Evolutionary conservation across 2,329 filamentous ascomycete species (phyloP).

Genomic region (Colletotrichum sp.): DNA sequence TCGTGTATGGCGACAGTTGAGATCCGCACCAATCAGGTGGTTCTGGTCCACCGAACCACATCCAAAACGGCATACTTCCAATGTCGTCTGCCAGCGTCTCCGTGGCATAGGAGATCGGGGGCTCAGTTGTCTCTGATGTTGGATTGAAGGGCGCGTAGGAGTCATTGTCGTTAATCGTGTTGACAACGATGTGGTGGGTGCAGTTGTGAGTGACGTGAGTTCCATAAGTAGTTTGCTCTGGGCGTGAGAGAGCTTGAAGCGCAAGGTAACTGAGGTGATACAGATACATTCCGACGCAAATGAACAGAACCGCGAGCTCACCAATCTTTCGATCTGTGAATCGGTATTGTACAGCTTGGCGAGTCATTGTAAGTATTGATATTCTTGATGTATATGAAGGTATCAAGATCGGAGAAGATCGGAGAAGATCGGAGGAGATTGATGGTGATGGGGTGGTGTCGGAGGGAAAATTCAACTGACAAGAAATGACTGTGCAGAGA

Average conservation of each 20-base stretch:
- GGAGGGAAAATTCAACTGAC: not conserved
- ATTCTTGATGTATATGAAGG: not conserved
- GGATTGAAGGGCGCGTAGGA: not conserved
- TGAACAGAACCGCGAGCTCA: not conserved
- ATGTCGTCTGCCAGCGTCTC: not conserved
- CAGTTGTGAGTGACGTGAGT: not conserved
- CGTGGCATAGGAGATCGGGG: not conserved
- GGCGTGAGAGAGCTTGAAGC: not conserved
- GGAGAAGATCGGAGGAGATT: not conserved
- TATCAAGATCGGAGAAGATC: not conserved
- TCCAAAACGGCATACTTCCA: not conserved
- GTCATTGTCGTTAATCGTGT: not conserved
- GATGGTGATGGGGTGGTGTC: not conserved
- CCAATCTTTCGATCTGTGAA: not conserved
- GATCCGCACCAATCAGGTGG: not conserved
- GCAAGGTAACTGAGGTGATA: not conserved
- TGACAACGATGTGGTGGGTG: not conserved
- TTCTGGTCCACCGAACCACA: not conserved
- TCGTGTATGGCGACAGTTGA: not conserved
- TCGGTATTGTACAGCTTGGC: not conserved
- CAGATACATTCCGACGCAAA: not conserved
- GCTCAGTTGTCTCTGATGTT: not conserved
- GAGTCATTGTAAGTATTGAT: not conserved
- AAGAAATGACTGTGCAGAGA: not conserved
- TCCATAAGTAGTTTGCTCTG: not conserved